Percentiles rank a stretch among this genome's conserved stretches.
phyloP scores from a whole-genome alignment of 257 asterid genomes.

The Ocimum tenuiflorum region DNA sequence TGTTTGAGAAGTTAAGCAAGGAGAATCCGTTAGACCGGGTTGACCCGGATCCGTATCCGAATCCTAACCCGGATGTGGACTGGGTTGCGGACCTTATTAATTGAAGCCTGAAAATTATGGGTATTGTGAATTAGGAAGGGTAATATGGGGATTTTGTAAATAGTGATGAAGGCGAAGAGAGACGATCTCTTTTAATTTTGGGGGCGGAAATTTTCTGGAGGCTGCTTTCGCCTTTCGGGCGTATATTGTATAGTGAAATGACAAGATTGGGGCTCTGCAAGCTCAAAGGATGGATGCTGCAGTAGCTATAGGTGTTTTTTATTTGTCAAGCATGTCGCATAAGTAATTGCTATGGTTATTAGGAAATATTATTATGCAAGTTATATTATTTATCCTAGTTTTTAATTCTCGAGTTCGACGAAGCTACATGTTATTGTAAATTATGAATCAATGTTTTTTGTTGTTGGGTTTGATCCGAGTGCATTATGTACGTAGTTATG shows the following conservation, averaged over 20 bases:
- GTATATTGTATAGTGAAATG: background rate
- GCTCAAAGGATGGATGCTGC: background rate
- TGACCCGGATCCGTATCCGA: constrained; percentile 28
- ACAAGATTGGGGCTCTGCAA: background rate
- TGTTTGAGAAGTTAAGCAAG: constrained; percentile 46
- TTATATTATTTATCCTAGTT: background rate
- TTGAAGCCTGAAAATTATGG: constrained; percentile 1
- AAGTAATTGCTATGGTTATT: background rate
- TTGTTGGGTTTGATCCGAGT: too few relatives aligned
- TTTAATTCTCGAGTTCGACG: background rate
- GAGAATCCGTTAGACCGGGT: constrained; percentile 48
- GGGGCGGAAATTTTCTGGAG: constrained; percentile 6
- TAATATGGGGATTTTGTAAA: constrained; percentile 14
- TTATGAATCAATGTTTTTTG: too few relatives aligned
- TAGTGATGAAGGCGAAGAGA: background rate
- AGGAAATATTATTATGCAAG: background rate
- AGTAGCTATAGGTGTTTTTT: too few relatives aligned
- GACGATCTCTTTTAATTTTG: background rate
- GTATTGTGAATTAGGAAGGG: background rate
- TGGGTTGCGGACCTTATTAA: constrained; percentile 66
- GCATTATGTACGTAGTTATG: too few relatives aligned
- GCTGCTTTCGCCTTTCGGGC: too few relatives aligned
- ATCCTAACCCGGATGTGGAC: constrained; percentile 47
- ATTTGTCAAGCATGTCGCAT: too few relatives aligned
- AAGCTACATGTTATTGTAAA: background rate